Percentiles rank a stretch among this genome's conserved stretches.
These are phyloP conservation scores for Fragaria nilgerrensis DNA, from an alignment of 306 rosid species.

Conservation along the genomic window DNA sequence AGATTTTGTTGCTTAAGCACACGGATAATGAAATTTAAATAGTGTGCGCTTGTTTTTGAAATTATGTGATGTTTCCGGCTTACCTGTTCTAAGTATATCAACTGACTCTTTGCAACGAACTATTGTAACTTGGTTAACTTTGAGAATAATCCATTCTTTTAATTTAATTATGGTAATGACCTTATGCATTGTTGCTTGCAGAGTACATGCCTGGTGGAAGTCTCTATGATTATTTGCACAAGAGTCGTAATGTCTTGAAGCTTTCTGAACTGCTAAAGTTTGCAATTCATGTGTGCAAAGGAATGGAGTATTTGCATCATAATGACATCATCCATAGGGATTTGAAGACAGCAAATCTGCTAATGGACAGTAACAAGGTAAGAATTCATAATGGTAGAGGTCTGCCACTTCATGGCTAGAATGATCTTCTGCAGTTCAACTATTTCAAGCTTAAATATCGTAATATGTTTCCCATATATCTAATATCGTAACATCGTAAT, in stretches of 20 bases:
- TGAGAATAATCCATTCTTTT: not conserved
- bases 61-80: not conserved
- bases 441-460: not conserved
- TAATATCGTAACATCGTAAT: not conserved
- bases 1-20: not conserved
- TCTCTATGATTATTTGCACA: slow-evolving; percentile 94
- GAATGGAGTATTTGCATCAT: slow-evolving; percentile 93
- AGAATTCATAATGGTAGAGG: slow-evolving; percentile 28
- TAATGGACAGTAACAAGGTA: slow-evolving; percentile 83
- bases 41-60: not conserved
- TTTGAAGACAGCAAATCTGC: slow-evolving; percentile 95
- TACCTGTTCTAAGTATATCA: not conserved
- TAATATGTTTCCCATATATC: not conserved
- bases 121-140: not conserved
- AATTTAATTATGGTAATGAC: not conserved
- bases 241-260: slow-evolving; percentile 73
- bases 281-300: slow-evolving; percentile 89
- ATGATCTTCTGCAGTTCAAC: not conserved
- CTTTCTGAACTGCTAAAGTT: slow-evolving; percentile 71
- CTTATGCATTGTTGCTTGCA: slow-evolving; percentile 34
- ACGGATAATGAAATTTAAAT: not conserved
- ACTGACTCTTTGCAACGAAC: not conserved
- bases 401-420: not conserved
- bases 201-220: slow-evolving; percentile 99
- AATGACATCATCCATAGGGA: slow-evolving; percentile 90